A percentile compares a stretch with the other conserved stretches of the same genome.
phyloP scores from a whole-genome alignment of 108 stramenopile species.

The Aureococcus anophagefferens region DNA sequence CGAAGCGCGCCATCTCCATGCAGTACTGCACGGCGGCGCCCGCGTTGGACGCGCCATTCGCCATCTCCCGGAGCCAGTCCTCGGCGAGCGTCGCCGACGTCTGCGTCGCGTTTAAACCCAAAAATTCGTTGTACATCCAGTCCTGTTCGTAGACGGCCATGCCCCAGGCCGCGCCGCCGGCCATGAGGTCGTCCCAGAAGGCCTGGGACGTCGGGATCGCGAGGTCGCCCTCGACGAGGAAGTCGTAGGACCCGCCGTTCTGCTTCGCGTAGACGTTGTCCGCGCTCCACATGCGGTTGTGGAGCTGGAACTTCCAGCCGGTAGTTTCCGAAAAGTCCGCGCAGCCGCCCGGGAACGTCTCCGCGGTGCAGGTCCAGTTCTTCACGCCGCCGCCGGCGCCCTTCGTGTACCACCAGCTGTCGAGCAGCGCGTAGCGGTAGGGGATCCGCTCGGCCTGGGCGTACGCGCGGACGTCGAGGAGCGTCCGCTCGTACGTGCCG shows the following conservation, averaged over 20 bases:
- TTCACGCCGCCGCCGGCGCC: constrained; percentile 23
- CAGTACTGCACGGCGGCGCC: constrained; percentile 36
- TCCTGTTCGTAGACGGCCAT: constrained; percentile 46
- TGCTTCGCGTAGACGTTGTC: constrained; percentile 22
- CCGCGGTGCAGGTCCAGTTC: constrained; percentile 29
- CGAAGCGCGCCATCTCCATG: constrained; percentile 33
- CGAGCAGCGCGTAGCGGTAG: constrained; percentile 23
- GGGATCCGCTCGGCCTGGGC: constrained; percentile 11
- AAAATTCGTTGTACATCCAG: constrained; percentile 36
- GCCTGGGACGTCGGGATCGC: constrained; percentile 18
- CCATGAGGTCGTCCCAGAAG: constrained; percentile 37
- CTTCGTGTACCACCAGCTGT: constrained; percentile 36
- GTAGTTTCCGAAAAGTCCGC: constrained; percentile 2
- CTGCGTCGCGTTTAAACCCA: constrained; percentile 10
- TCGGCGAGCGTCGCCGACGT: constrained; percentile 4
- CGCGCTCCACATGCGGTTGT: constrained; percentile 38
- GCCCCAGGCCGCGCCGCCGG: constrained; percentile 23
- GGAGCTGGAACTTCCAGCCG: constrained; percentile 17
- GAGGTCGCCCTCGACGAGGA: constrained; percentile 7
- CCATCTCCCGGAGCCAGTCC: constrained; percentile 33
- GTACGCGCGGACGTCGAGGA: constrained; percentile 17
- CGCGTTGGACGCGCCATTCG: constrained; percentile 17
- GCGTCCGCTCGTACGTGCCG: constrained; percentile 20
- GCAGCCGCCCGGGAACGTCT: constrained; percentile 34
- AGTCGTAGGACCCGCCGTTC: constrained; percentile 27